Base-by-base conservation (phyloP, 352 stramenopile genomes). In the Phytophthora tubulina region DNA sequence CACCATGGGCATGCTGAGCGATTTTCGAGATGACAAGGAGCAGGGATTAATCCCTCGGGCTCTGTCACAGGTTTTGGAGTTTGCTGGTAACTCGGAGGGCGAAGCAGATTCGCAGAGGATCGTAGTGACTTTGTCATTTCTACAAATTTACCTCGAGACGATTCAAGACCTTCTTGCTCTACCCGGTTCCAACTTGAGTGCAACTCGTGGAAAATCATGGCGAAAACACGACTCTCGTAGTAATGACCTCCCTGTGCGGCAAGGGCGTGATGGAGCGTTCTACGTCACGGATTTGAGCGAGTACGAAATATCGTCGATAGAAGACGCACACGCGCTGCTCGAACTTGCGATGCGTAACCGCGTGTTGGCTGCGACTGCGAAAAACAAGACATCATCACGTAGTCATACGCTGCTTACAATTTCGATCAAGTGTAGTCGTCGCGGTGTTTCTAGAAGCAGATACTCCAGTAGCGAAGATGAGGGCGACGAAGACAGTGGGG, bases 81-180 rank as follows among this genome's bases (percentile, higher is more conserved):
- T 80, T 56, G 54, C 72, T 38, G 39, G 54, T n/a, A 63, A 32
- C 4, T 58, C 45, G 10, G 82, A 53, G 3, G 10, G 49, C 21
- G 56, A 65, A 44, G 36, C 41, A 15, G n/a, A 42, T 17, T 31
- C 8, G 3, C n/a, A 36, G 3, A 21, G 55, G 30, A 61, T 78
- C 0, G 54, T 81, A 1, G 64, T 81, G 41, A 75, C 70, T 9
- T 81, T 94, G 68, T 89, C 79, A 14, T 92, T 92, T 52, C 49
- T 91, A 21, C 84, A 92, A 54, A 94, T 94, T 67, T 92, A 94
- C 39, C 79, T 94, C n/a, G 84, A 92, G 51, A 88, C 66, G 8
- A 75, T 94, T 48, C 81, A 94, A 71, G 84, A 94, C 52, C 63
- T 91, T 32, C 45, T 91, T 9, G 70, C 78, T 10, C 58, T 82